A percentile compares a stretch with the other conserved stretches of the same genome.
Evolutionary conservation across 1,284 basidiomycete species (phyloP).

Genomic region (Ganoderma sinense): DNA sequence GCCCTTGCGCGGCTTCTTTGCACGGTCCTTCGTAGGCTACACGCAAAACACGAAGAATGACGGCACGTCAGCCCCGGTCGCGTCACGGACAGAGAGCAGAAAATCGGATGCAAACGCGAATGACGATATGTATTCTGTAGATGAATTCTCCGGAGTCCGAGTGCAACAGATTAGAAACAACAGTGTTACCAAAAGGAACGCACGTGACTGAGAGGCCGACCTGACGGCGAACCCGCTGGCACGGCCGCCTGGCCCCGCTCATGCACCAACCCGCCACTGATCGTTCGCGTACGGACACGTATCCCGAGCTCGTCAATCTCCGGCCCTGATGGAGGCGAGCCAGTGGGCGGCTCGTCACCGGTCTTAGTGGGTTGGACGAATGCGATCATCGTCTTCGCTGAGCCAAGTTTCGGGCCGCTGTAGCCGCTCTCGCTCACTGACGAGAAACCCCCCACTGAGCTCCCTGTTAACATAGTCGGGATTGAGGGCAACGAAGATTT

Average conservation of each 20-base stretch:
- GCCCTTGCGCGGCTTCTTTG: conserved; percentile 66
- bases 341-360: conserved; percentile 45
- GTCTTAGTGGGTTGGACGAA: conserved; percentile 60
- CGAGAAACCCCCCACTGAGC: conserved; percentile 26
- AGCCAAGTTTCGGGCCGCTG: conserved; percentile 46
- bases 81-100: conserved; percentile 30
- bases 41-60: conserved; percentile 26
- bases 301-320: conserved; percentile 69
- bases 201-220: conserved; percentile 81
- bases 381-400: conserved; percentile 57
- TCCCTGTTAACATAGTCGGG: conserved; percentile 27
- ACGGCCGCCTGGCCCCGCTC: conserved; percentile 35
- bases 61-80: conserved; percentile 32
- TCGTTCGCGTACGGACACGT: conserved; percentile 45
- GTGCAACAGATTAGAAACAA: conserved; percentile 30
- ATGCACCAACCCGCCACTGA: conserved; percentile 33
- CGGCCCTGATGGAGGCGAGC: conserved; percentile 34
- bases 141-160: conserved; percentile 16
- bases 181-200: conserved; percentile 75
- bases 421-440: conserved; percentile 34
- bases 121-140: conserved; percentile 11
- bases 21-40: conserved; percentile 76
- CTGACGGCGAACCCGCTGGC: conserved; percentile 46
- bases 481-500: conserved; percentile 37
- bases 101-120: conserved; percentile 26